These are phyloP conservation scores for Macaranga tanarius DNA, from an alignment of 441 rosid species.

Conservation along the genomic window DNA sequence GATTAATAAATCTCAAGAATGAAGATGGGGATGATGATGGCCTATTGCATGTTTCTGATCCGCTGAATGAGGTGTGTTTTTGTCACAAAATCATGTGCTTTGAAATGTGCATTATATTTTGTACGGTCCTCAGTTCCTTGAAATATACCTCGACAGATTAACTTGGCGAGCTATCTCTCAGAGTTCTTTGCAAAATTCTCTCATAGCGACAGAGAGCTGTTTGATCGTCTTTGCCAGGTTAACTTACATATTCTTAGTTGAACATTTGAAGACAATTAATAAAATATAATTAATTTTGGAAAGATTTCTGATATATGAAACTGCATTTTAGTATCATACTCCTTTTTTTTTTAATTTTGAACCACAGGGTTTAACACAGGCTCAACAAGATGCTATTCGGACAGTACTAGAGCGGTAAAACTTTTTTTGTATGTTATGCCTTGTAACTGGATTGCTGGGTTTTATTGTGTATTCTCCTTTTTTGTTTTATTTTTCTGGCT, in stretches of 20 bases:
- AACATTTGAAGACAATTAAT: constrained; percentile 2
- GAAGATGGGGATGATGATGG: constrained; percentile 66
- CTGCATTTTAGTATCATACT: no score
- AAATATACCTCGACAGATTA: constrained; percentile 47
- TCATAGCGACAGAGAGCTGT: constrained; percentile 44
- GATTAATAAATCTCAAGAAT: constrained; percentile 39
- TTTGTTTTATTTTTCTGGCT: background rate
- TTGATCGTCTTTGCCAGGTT: constrained; percentile 75
- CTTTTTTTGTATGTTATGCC: no score
- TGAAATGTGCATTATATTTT: background rate
- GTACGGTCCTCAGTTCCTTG: background rate
- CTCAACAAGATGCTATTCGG: constrained; percentile 52
- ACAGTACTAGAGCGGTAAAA: constrained; percentile 44
- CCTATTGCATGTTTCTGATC: constrained; percentile 50
- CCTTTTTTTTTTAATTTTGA: constrained; percentile 2
- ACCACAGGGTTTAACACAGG: constrained; percentile 50
- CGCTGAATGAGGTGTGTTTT: constrained; percentile 69
- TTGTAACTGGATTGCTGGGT: no score
- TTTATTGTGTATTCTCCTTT: background rate
- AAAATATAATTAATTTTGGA: background rate
- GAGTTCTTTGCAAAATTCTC: constrained; percentile 63
- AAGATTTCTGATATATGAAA: background rate
- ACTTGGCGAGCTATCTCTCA: constrained; percentile 61
- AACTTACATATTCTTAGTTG: constrained; percentile 13
- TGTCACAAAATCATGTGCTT: background rate